Evolutionary conservation across 148 eudicot species (phyloP).

Genomic region (Chenopodium formosanum): DNA sequence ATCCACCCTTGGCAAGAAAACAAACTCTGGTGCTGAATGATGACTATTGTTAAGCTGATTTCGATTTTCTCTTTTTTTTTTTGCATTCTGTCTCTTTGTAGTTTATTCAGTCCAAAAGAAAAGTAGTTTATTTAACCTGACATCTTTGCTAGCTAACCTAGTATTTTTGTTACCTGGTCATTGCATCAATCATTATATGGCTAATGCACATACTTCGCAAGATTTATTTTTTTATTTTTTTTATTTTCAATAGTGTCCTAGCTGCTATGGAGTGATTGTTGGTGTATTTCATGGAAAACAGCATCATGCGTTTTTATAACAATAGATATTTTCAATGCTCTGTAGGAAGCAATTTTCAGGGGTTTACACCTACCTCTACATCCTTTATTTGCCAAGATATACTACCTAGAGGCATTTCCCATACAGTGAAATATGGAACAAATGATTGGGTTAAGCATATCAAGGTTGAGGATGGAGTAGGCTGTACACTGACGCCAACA

Average conservation of each 20-base stretch:
- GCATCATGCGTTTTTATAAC: not conserved
- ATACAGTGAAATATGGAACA: slow-evolving; percentile 27
- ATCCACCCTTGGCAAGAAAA: not conserved
- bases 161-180: not conserved
- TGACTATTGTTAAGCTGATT: not conserved
- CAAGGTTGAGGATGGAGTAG: slow-evolving; percentile 41
- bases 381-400: slow-evolving; percentile 50
- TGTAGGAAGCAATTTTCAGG: slow-evolving; percentile 42
- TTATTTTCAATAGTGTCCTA: not conserved
- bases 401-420: slow-evolving; percentile 27
- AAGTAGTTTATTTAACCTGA: not conserved
- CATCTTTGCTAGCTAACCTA: not conserved
- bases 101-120: not conserved
- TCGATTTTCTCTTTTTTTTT: not conserved
- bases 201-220: not conserved
- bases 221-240: not conserved
- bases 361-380: slow-evolving; percentile 31
- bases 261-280: not conserved
- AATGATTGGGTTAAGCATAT: slow-evolving; percentile 34
- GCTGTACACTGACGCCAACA: slow-evolving; percentile 28
- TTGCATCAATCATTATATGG: not conserved
- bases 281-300: not conserved
- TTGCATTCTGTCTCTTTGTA: not conserved
- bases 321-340: slow-evolving; percentile 27
- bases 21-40: not conserved